These are phyloP conservation scores for Coemansia sp. DNA, from an alignment of 192 early-diverging fungal species.

Conservation along the genomic window DNA sequence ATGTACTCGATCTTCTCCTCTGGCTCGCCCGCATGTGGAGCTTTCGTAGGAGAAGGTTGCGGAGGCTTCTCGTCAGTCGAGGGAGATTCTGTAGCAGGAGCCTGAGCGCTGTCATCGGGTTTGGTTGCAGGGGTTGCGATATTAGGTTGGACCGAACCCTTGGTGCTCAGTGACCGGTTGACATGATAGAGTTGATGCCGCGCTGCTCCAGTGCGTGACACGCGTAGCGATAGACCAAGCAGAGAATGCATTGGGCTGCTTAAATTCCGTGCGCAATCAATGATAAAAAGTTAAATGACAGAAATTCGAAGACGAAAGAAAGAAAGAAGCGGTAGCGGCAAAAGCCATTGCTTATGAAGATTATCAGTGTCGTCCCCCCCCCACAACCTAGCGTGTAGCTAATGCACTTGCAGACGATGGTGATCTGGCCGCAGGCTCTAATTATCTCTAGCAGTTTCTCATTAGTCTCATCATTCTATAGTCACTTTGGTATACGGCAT, in stretches of 20 bases:
- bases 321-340: neutral
- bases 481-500: neutral
- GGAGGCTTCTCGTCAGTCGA: neutral
- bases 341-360: neutral
- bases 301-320: neutral
- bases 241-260: neutral
- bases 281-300: neutral
- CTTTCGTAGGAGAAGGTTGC: neutral
- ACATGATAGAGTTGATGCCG: neutral
- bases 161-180: slow-evolving; percentile 2
- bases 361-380: neutral
- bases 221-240: slow-evolving; percentile 3
- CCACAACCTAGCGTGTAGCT: neutral
- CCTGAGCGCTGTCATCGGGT: neutral
- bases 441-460: neutral
- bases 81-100: neutral
- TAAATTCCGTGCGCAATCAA: slow-evolving; percentile 1
- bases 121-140: neutral
- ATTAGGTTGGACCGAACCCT: neutral
- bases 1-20: slow-evolving; percentile 52
- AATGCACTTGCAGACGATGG: neutral
- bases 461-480: neutral
- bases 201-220: neutral
- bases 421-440: neutral
- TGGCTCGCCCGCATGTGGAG: neutral